These are phyloP conservation scores for Diaporthe vaccinii DNA, from an alignment of 2,329 filamentous ascomycete species.

Conservation along the genomic window DNA sequence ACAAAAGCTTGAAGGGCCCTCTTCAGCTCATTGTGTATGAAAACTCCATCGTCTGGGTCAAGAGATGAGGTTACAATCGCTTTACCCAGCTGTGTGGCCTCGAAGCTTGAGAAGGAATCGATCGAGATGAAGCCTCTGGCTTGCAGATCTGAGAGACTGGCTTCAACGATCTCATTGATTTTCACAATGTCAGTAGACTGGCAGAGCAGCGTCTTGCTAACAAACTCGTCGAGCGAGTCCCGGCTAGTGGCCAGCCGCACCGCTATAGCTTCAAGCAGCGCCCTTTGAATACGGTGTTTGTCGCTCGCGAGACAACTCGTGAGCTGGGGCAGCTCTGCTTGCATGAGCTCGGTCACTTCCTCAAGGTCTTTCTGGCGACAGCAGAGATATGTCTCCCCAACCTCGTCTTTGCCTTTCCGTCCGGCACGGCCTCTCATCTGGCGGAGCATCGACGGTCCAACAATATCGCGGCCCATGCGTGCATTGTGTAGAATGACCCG, in stretches of 20 bases:
- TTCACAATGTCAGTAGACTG: slow-evolving; percentile 65
- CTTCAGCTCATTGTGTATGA: slow-evolving; percentile 77
- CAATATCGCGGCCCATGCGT: slow-evolving; percentile 80
- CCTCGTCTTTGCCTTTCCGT: slow-evolving; percentile 82
- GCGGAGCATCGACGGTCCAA: slow-evolving; percentile 83
- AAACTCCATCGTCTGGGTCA: slow-evolving; percentile 81
- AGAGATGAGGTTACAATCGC: slow-evolving; percentile 81
- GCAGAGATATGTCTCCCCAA: slow-evolving; percentile 83
- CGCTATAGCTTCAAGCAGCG: slow-evolving; percentile 78
- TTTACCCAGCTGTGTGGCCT: slow-evolving; percentile 75
- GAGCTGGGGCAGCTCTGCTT: slow-evolving; percentile 78
- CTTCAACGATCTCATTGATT: slow-evolving; percentile 67
- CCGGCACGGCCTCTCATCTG: slow-evolving; percentile 86
- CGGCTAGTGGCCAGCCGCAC: slow-evolving; percentile 76
- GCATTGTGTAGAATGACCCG: slow-evolving; percentile 82
- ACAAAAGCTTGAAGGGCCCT: slow-evolving; percentile 80
- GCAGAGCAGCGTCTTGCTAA: slow-evolving; percentile 75
- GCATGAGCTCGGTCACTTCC: slow-evolving; percentile 77
- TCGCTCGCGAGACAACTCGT: slow-evolving; percentile 77
- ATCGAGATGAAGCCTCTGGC: slow-evolving; percentile 66
- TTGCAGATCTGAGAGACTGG: slow-evolving; percentile 70
- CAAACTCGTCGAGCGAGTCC: slow-evolving; percentile 76
- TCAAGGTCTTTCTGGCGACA: slow-evolving; percentile 78
- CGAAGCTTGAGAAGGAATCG: slow-evolving; percentile 65
- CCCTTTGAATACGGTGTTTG: slow-evolving; percentile 77